phyloP scores from a whole-genome alignment of 169 alveolate genomes.

The Besnoitia besnoiti region DNA sequence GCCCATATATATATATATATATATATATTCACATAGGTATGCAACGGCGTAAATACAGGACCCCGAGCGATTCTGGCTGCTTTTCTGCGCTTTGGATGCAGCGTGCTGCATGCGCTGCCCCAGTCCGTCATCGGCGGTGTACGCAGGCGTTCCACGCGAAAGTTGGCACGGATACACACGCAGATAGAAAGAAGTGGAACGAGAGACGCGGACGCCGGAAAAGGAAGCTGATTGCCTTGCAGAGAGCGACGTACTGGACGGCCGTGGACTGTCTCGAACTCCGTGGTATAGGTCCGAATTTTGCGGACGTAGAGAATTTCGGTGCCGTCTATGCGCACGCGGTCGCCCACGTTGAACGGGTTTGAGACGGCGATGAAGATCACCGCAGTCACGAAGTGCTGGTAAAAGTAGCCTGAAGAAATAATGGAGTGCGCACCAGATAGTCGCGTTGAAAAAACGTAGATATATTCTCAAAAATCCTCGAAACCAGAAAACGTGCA shows the following conservation, averaged over 20 bases:
- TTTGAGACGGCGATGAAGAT: conserved; percentile 56
- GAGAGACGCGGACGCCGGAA: no score
- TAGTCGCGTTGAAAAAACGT: neutral
- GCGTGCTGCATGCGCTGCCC: no score
- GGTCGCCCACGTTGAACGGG: conserved; percentile 61
- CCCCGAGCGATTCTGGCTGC: no score
- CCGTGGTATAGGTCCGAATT: conserved; percentile 63
- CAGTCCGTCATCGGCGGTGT: no score
- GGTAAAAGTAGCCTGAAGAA: conserved; percentile 57
- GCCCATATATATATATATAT: no score
- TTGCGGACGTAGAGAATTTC: conserved; percentile 61
- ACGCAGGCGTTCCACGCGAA: no score
- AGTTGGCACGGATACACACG: neutral
- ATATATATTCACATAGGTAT: no score
- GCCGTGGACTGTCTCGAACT: conserved; percentile 66
- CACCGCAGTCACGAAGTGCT: conserved; percentile 57
- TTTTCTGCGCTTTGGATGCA: no score
- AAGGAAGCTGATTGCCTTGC: neutral
- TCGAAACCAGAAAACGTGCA: neutral
- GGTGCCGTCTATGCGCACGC: conserved; percentile 63
- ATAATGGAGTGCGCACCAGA: no score
- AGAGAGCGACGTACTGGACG: conserved; percentile 38
- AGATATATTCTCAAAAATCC: neutral
- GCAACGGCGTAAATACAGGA: neutral
- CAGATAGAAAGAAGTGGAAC: neutral